These are phyloP conservation scores for Ensete glaucum DNA, from an alignment of 176 grass and related monocot genomes.

Conservation along the genomic window DNA sequence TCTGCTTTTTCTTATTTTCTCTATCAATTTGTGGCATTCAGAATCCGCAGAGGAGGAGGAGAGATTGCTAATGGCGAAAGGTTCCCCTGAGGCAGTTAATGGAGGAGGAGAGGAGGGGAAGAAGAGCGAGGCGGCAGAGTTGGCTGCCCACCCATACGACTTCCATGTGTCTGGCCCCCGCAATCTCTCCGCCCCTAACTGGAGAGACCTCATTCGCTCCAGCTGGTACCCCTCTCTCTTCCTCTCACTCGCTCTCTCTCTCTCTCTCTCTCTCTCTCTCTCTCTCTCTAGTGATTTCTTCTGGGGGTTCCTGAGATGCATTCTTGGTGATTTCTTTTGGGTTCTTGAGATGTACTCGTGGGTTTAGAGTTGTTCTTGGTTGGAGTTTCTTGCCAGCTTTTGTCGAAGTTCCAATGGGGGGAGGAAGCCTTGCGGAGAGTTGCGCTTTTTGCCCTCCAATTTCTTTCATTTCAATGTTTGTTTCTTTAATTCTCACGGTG, in stretches of 20 bases:
- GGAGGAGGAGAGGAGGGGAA: slow-evolving; percentile 14
- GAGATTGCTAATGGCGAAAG: not conserved
- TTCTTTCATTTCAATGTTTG: not conserved
- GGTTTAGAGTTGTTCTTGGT: not conserved
- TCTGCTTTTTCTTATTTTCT: not conserved
- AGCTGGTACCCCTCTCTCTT: slow-evolving; percentile 53
- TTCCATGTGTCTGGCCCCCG: slow-evolving; percentile 75
- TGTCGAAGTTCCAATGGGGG: not conserved
- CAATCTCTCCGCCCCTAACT: slow-evolving; percentile 64
- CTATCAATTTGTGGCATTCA: not conserved
- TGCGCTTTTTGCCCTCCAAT: not conserved
- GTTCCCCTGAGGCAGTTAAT: not conserved
- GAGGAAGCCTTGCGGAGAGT: not conserved
- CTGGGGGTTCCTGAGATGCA: not conserved
- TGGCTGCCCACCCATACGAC: slow-evolving; percentile 38
- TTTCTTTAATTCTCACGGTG: not conserved
- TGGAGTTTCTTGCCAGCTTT: not conserved
- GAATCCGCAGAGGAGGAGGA: not conserved
- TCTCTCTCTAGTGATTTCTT: not conserved
- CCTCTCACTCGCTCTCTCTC: no score
- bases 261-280: slow-evolving; percentile 2
- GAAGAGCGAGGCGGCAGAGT: slow-evolving; percentile 6
- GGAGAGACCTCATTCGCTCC: slow-evolving; percentile 77
- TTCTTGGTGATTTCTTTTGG: not conserved
- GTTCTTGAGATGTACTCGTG: not conserved